These are phyloP conservation scores for Daldinia sp. DNA, from an alignment of 2,329 filamentous ascomycete species.

Conservation along the genomic window DNA sequence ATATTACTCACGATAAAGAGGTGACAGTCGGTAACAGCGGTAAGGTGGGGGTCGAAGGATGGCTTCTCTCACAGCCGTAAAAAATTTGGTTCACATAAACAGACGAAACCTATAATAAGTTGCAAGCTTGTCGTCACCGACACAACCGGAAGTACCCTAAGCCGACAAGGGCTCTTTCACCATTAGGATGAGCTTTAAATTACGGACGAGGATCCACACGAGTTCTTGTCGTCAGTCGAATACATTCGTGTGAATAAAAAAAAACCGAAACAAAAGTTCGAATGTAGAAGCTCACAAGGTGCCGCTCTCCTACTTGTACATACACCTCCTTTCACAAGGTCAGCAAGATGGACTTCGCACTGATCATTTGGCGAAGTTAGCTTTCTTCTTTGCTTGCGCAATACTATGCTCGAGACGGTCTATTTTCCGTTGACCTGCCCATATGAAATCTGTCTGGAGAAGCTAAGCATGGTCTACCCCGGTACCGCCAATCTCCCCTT, in stretches of 20 bases:
- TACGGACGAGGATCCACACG: slow-evolving; percentile 15
- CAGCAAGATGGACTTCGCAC: slow-evolving; percentile 1
- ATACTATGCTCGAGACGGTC: slow-evolving; percentile 11
- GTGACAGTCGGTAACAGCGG: slow-evolving; percentile 19
- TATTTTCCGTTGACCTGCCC: slow-evolving; percentile 15
- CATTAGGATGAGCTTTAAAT: slow-evolving; percentile 31
- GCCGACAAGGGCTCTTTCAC: slow-evolving; percentile 30
- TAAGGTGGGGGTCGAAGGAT: slow-evolving; percentile 29
- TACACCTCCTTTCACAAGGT: slow-evolving; percentile 8
- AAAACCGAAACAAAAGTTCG: too few relatives aligned
- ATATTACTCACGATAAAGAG: slow-evolving; percentile 30
- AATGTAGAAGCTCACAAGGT: slow-evolving; percentile 27
- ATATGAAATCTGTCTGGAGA: slow-evolving; percentile 20
- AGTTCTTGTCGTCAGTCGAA: background rate
- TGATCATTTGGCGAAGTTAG: slow-evolving; percentile 14
- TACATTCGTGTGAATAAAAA: slow-evolving; percentile 13
- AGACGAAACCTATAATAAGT: slow-evolving; percentile 31
- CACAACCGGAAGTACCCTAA: slow-evolving; percentile 25
- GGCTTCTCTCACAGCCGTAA: slow-evolving; percentile 17
- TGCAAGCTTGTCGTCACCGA: slow-evolving; percentile 29
- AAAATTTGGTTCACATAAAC: slow-evolving; percentile 25
- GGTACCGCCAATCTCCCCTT: slow-evolving; percentile 30
- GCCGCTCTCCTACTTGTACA: slow-evolving; percentile 10
- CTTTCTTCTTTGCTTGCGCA: slow-evolving; percentile 8
- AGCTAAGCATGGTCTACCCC: slow-evolving; percentile 28